Conservation (phyloP, 805 yeast genomes). For the Candida coquimbonensis region DNA sequence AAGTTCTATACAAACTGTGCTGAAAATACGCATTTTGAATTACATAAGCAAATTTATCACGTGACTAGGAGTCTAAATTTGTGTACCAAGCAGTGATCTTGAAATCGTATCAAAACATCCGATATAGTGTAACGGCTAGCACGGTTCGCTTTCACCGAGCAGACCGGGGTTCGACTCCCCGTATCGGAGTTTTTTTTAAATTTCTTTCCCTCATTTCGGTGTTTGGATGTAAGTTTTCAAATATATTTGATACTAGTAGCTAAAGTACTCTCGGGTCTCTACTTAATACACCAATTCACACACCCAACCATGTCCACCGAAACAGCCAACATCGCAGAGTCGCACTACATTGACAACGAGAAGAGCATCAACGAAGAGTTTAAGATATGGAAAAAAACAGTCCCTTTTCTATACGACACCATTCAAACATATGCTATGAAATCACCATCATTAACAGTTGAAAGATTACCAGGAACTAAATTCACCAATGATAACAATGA, state of each 20-base stretch:
- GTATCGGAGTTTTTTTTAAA: conserved; percentile 49
- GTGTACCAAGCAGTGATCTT: neutral
- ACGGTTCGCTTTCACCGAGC: conserved; percentile 84
- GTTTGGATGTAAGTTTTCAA: neutral
- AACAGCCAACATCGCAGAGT: conserved; percentile 1
- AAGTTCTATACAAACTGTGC: too few relatives aligned
- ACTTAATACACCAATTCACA: too few relatives aligned
- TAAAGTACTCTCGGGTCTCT: too few relatives aligned
- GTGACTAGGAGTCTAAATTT: neutral
- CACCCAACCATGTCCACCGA: too few relatives aligned
- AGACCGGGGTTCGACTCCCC: conserved; percentile 85
- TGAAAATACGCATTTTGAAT: too few relatives aligned
- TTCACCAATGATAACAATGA: conserved; percentile 22
- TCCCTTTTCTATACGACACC: conserved; percentile 67
- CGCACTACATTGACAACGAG: conserved; percentile 47
- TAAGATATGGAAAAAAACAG: conserved; percentile 77
- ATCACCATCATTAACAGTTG: conserved; percentile 52
- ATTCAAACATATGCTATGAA: conserved; percentile 53
- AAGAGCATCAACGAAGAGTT: conserved; percentile 70
- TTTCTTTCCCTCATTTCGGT: neutral
- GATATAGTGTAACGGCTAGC: conserved; percentile 81
- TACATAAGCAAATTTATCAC: neutral
- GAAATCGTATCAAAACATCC: conserved; percentile 28
- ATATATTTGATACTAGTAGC: neutral
- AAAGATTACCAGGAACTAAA: conserved; percentile 41